phyloP scores from a whole-genome alignment of 148 eudicot species.

The Nepenthes mirabilis region DNA sequence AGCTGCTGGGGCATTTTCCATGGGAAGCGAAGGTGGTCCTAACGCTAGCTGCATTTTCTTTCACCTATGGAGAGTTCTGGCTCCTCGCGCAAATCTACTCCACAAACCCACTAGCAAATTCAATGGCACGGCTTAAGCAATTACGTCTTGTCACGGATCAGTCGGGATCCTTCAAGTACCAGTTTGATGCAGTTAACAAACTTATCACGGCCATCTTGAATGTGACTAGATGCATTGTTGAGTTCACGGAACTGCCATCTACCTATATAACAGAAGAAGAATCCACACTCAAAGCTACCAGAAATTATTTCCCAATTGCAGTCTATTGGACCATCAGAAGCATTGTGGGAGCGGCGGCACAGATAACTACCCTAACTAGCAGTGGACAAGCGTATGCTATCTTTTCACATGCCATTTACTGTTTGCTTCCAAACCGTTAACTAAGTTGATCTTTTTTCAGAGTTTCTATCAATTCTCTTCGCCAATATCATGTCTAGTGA shows the following conservation, averaged over 20 bases:
- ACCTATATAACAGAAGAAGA: constrained; percentile 16
- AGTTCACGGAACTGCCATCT: constrained; percentile 19
- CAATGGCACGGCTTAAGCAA: constrained; percentile 32
- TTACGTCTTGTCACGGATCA: constrained; percentile 23
- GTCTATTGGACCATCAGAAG: constrained; percentile 38
- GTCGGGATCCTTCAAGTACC: constrained; percentile 16
- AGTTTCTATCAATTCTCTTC: no score
- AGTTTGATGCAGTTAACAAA: constrained; percentile 24
- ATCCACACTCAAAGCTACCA: constrained; percentile 19
- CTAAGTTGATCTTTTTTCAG: no score
- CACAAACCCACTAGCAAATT: constrained; percentile 30
- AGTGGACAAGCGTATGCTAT: constrained; percentile 18
- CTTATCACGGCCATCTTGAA: constrained; percentile 25
- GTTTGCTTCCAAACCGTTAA: no score
- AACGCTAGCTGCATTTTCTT: constrained; percentile 31
- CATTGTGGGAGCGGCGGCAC: constrained; percentile 30
- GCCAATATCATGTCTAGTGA: no score
- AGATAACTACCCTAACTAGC: constrained; percentile 24
- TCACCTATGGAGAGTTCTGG: constrained; percentile 42
- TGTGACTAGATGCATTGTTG: constrained; percentile 16
- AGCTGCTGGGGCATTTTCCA: constrained; percentile 13
- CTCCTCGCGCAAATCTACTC: constrained; percentile 35
- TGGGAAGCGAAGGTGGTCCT: constrained; percentile 44
- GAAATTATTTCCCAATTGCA: constrained; percentile 22
- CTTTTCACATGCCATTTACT: no score